Evolutionary conservation across 495 filamentous ascomycete species (phyloP), one percentile per base, ranked within the genome.

Genomic region (Lasiosphaeria ovina): DNA sequence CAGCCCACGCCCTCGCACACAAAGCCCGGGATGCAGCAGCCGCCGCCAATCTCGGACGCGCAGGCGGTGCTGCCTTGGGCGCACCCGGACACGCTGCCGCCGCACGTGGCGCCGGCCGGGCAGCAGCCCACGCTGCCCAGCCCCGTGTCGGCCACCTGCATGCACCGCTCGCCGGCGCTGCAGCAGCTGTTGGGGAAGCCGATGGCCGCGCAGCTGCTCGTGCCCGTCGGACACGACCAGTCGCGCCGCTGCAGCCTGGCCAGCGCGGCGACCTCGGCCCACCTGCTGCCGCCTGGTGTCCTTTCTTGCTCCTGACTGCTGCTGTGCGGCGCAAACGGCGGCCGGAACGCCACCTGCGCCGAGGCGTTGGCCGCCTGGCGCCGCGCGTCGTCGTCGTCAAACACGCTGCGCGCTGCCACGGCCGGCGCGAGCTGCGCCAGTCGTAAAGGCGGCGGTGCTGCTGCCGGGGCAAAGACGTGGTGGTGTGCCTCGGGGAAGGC

Each of bases 41-140:
- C 93, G 1, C 92, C 92, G 4, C 92, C 93, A 14, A 87, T 63
- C 35, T 78, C 81, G 16, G 80, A 77, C 2, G 86, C 78, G 67
- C 94, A 98, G 31, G 80, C 78, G 11, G 82, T 81, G 70, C 91
- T 88, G 12, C 85, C 87, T 0, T 69, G 70, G 54, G 77, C 74
- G 66, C 93, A 98, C 3, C 68, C 69, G 0, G 79, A 78, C 45
- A 96, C 83, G 6, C 75, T 73, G 6, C 87, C 85, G 4, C 80
- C 77, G 72, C 94, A 98, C 5, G 67, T 83, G 65, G 82, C 70
- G 3, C 92, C 92, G 35, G 72, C 71, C 14, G 88, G 88, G 78
- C 93, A 98, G 70, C 93, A 98, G 3, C 92, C 94, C 2, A 97
- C 90, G 57, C 84, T 81, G 0, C 91, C 91, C 38, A 83, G 74